Evolutionary conservation across 2,329 filamentous ascomycete genomes (phyloP).

Genomic region (Lachnellula hyalina): DNA sequence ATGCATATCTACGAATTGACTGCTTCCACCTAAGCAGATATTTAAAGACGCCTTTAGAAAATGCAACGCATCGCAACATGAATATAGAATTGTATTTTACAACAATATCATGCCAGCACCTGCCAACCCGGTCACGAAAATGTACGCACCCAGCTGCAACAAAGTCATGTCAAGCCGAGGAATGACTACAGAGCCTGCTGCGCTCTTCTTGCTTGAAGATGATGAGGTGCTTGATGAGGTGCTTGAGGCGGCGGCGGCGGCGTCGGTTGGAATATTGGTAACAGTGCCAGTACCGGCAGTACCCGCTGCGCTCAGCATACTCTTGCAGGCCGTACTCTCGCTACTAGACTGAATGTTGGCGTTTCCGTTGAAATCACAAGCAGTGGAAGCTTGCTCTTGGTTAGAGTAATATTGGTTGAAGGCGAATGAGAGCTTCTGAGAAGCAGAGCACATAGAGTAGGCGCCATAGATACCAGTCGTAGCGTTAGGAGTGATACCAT

Average conservation of each 20-base stretch:
- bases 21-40: neutral
- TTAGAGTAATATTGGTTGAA: constrained; percentile 67
- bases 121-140: constrained; percentile 43
- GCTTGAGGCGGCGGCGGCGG: constrained; percentile 28
- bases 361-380: constrained; percentile 68
- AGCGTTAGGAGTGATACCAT: constrained; percentile 63
- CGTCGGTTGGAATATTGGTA: constrained; percentile 40
- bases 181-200: constrained; percentile 38
- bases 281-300: constrained; percentile 53
- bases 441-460: constrained; percentile 69
- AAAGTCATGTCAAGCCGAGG: constrained; percentile 40
- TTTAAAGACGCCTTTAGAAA: constrained; percentile 3
- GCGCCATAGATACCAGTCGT: constrained; percentile 67
- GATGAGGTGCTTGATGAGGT: constrained; percentile 25
- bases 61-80: constrained; percentile 9
- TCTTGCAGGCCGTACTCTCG: constrained; percentile 49
- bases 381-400: constrained; percentile 47
- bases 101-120: constrained; percentile 51
- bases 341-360: constrained; percentile 48
- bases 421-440: constrained; percentile 67
- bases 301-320: constrained; percentile 58
- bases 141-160: constrained; percentile 44
- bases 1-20: neutral
- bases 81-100: constrained; percentile 31
- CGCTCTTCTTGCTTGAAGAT: constrained; percentile 22